phyloP scores from a whole-genome alignment of 768 basidiomycete genomes.

The Ramaria rubella region DNA sequence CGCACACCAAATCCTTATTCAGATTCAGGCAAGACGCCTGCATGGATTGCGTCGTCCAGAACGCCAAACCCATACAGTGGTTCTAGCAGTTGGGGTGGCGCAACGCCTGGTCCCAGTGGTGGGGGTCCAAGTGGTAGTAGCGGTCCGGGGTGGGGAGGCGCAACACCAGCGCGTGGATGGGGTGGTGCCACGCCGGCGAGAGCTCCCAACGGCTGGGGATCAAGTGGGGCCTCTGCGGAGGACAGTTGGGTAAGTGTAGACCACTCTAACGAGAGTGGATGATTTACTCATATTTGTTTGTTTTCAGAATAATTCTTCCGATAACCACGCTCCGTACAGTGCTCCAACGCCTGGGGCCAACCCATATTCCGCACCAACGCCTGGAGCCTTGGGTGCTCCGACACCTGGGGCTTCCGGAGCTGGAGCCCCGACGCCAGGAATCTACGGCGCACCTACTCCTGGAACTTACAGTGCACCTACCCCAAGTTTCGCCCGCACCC shows the following conservation, averaged over 20 bases:
- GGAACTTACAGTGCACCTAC: constrained; percentile 12
- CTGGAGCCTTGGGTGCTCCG: constrained; percentile 27
- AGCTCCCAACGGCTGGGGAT: background rate
- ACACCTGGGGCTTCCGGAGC: constrained; percentile 35
- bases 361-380: constrained; percentile 29
- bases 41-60: constrained; percentile 52
- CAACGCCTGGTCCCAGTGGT: constrained; percentile 33
- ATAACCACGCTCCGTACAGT: constrained; percentile 1
- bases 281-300: background rate
- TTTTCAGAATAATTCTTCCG: background rate
- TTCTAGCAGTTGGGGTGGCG: constrained; percentile 35
- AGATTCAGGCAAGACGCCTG: constrained; percentile 30
- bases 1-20: constrained; percentile 54
- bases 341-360: constrained; percentile 20
- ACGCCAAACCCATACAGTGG: constrained; percentile 65
- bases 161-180: constrained; percentile 5
- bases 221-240: background rate
- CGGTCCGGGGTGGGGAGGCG: constrained; percentile 3
- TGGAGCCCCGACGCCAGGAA: constrained; percentile 33
- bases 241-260: constrained; percentile 2
- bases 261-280: background rate
- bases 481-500: constrained; percentile 10
- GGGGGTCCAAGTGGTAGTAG: background rate
- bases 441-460: constrained; percentile 18
- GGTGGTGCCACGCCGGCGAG: background rate